Evolutionary conservation across 805 yeast species (phyloP), one percentile per base, ranked within the genome.

Genomic region (Huiozyma sinensis): DNA sequence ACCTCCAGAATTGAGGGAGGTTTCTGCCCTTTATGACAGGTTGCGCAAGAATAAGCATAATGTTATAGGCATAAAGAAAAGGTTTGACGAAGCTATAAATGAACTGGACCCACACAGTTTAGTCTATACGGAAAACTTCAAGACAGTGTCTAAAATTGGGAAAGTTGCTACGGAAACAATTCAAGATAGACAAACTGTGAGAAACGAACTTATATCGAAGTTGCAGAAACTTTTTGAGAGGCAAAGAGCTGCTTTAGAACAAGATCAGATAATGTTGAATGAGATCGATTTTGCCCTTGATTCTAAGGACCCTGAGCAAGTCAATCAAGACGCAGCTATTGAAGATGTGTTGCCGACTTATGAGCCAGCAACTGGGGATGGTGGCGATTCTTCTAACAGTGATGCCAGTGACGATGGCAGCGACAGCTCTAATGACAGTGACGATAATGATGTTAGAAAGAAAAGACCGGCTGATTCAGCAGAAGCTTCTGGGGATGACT

Each of bases 81-180:
- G 64, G 29, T 55, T 64, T 41, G 63, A 57, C 36, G 51, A 53
- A 36, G 55, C 62, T 1, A 36, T 51, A 8, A 53, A 51, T 33
- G 54, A 59, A 7, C 42, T 58, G 36, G 61, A 61, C 48, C 53
- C 55, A 4, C 46, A 48, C 11, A 53, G 60, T 50, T 54, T 47
- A 9, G 63, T 58, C 4, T 58, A 55, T 46, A 48, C 38, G n/a
- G 62, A 57, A 46, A 55, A 58, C 41, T 51, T 47, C 30, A 56
- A 52, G 29, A 67, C 67, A 12, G 58, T 60, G 4, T 38, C 57
- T n/a, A 55, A 61, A 38, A 53, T 58, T 36, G 59, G 66, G 28
- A 47, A 58, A 36, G 53, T 53, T 7, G 53, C 61, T 5, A 60
- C 55, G 41, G 60, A 56, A 13, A 49, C 63, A 4, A 46, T 59